Percentiles rank a stretch among this genome's conserved stretches.
These are phyloP conservation scores for Trichoderma atrobrunneum DNA, from an alignment of 2,329 filamentous ascomycete genomes.

Conservation along the genomic window DNA sequence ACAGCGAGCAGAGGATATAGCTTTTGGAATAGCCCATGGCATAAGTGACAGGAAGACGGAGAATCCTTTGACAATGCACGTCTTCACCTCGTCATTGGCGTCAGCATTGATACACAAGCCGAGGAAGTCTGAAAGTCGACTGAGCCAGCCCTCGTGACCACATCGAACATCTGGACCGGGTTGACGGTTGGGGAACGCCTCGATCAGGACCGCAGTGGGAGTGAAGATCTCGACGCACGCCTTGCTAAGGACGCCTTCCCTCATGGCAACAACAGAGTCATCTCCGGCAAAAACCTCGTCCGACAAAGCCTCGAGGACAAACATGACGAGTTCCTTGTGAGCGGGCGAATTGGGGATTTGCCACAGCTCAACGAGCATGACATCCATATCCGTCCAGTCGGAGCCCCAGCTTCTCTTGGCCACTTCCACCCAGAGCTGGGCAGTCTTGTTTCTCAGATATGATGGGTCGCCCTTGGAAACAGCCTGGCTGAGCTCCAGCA, in stretches of 20 bases:
- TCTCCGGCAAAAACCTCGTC: conserved; percentile 93
- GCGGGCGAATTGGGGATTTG: conserved; percentile 60
- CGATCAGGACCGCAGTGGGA: conserved; percentile 68
- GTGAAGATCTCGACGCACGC: conserved; percentile 94
- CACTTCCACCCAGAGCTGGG: conserved; percentile 90
- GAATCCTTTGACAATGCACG: conserved; percentile 72
- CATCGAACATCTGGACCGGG: conserved; percentile 66
- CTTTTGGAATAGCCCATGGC: conserved; percentile 83
- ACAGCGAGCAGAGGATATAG: conserved; percentile 68
- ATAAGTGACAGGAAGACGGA: conserved; percentile 75
- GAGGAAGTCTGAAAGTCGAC: conserved; percentile 71
- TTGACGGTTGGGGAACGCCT: conserved; percentile 73
- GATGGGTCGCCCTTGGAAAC: conserved; percentile 69
- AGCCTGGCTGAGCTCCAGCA: conserved; percentile 72
- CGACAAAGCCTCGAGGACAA: conserved; percentile 84
- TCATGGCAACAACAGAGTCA: conserved; percentile 78
- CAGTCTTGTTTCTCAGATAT: conserved; percentile 90
- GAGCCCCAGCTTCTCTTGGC: conserved; percentile 91
- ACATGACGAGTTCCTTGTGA: conserved; percentile 82
- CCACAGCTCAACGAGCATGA: conserved; percentile 79
- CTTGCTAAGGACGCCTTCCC: conserved; percentile 80
- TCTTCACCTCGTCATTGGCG: conserved; percentile 62
- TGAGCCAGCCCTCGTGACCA: conserved; percentile 84
- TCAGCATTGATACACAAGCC: conserved; percentile 67
- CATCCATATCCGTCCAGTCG: conserved; percentile 94